Conservation (phyloP, 345 rosid genomes). For the Passiflora organensis region DNA sequence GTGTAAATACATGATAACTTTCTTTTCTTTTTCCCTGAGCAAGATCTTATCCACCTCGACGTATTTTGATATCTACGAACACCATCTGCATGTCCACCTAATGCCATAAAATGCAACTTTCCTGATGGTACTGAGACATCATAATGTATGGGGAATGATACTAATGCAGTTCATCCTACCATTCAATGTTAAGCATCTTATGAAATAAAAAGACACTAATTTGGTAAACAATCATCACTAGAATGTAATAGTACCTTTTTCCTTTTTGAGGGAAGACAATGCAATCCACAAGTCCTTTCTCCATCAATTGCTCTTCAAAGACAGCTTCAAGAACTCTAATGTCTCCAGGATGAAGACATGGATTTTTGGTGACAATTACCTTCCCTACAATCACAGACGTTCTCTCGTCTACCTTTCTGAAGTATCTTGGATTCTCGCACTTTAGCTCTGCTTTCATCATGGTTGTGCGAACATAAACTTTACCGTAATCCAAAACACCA, state of each 20-base stretch:
- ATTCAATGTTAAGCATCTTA: background rate
- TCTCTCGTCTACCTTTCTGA: slow-evolving; percentile 52
- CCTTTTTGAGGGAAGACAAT: slow-evolving; percentile 81
- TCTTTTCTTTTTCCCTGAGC: background rate
- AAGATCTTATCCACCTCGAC: background rate
- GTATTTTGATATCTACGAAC: background rate
- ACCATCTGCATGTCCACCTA: too few species aligned
- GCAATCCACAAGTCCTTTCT: slow-evolving; percentile 69
- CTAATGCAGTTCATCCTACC: background rate
- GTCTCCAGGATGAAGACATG: slow-evolving; percentile 97
- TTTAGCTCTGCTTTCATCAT: slow-evolving; percentile 62
- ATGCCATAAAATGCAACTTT: background rate
- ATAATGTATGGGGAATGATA: background rate
- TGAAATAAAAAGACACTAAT: background rate
- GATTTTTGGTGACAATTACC: slow-evolving; percentile 86
- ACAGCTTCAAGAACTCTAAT: slow-evolving; percentile 83
- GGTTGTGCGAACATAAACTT: slow-evolving; percentile 68
- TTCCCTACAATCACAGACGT: slow-evolving; percentile 60
- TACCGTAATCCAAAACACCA: slow-evolving; percentile 67
- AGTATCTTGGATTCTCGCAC: slow-evolving; percentile 43
- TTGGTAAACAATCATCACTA: background rate
- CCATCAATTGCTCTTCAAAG: slow-evolving; percentile 50
- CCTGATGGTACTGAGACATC: background rate
- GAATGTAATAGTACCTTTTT: slow-evolving; percentile 45
- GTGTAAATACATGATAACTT: background rate